Percentiles rank a stretch among this genome's conserved stretches.
These are phyloP conservation scores for Yarrowia sp. DNA, from an alignment of 805 yeast genomes.

Conservation along the genomic window DNA sequence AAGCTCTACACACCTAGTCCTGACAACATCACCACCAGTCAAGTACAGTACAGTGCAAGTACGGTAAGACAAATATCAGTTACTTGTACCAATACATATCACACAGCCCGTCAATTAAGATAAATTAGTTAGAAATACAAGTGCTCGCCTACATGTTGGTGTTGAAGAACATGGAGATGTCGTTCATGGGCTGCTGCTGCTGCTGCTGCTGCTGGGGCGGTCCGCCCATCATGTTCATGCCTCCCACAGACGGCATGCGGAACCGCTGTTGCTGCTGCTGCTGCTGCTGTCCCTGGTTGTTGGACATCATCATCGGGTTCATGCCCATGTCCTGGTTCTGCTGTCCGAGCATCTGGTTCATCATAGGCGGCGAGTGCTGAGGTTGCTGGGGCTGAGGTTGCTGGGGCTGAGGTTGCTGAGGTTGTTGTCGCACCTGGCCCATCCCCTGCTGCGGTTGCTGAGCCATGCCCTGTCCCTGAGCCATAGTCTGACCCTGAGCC, in stretches of 20 bases:
- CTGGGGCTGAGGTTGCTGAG: neutral
- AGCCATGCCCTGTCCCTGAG: slow-evolving; percentile 2
- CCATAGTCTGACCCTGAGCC: slow-evolving; percentile 18
- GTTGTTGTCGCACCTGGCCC: slow-evolving; percentile 19
- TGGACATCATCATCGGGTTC: slow-evolving; percentile 24
- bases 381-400: slow-evolving; percentile 4
- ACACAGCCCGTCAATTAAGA: too few relatives aligned
- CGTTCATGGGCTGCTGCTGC: slow-evolving; percentile 24
- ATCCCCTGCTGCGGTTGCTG: slow-evolving; percentile 4
- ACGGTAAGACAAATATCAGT: too few relatives aligned
- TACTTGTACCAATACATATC: too few relatives aligned
- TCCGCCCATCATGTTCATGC: slow-evolving; percentile 24
- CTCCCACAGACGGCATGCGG: slow-evolving; percentile 12
- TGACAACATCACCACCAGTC: too few relatives aligned
- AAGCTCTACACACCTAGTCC: too few relatives aligned
- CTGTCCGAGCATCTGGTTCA: slow-evolving; percentile 21
- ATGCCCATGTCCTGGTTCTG: slow-evolving; percentile 1
- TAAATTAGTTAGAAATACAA: slow-evolving; percentile 8
- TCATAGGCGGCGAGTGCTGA: slow-evolving; percentile 30
- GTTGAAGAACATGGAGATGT: slow-evolving; percentile 13
- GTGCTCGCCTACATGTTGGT: neutral
- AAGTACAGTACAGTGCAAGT: too few relatives aligned
- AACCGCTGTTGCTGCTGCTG: slow-evolving; percentile 12
- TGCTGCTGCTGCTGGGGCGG: slow-evolving; percentile 9
- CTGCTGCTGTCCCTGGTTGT: slow-evolving; percentile 14